Evolutionary conservation across 306 rosid genomes (phyloP).

Genomic region (Clitoria ternatea): DNA sequence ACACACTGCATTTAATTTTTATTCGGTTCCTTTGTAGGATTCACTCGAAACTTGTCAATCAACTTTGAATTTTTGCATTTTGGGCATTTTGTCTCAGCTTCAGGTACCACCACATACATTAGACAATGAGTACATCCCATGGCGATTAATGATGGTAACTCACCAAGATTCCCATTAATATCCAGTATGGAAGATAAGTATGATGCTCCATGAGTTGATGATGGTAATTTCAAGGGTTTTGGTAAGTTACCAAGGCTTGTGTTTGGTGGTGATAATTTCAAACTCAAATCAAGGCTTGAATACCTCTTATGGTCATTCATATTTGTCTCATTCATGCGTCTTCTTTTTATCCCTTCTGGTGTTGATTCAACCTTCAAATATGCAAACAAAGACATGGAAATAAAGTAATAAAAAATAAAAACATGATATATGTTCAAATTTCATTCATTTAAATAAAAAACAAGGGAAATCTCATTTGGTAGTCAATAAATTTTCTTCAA

Average conservation of each 20-base stretch:
- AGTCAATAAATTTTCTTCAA: neutral
- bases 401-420: neutral
- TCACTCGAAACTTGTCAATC: neutral
- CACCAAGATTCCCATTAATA: neutral
- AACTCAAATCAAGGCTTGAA: neutral
- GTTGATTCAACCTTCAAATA: constrained; percentile 2
- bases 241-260: neutral
- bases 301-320: neutral
- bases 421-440: neutral
- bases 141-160: neutral
- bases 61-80: constrained; percentile 4
- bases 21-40: neutral
- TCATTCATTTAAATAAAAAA: neutral
- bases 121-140: constrained; percentile 33
- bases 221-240: neutral
- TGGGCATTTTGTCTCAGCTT: constrained; percentile 27
- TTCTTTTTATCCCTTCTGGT: neutral
- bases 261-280: constrained; percentile 4
- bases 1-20: neutral
- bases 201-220: neutral
- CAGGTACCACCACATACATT: constrained; percentile 26
- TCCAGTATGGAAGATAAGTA: neutral
- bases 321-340: neutral
- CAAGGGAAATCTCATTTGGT: neutral
- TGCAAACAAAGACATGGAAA: neutral